phyloP scores from a whole-genome alignment of 495 filamentous ascomycete species.

The Cercophora newfieldiana region DNA sequence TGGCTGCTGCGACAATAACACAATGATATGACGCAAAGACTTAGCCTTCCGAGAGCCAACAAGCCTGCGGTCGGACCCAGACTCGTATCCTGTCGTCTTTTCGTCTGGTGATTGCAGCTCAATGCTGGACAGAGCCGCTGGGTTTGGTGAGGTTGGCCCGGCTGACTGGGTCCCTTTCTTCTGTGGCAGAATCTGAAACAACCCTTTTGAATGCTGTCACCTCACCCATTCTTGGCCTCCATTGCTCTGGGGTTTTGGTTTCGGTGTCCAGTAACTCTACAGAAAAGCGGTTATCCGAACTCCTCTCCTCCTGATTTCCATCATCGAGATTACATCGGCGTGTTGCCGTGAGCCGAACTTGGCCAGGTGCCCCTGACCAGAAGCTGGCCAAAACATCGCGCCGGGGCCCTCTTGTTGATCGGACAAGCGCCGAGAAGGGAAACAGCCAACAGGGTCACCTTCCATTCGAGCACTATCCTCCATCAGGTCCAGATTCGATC shows the following conservation, averaged over 20 bases:
- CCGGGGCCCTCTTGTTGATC: constrained; percentile 7
- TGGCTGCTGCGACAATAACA: too few relatives aligned
- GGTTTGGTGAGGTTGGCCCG: background rate
- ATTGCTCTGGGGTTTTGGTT: background rate
- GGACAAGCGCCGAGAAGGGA: constrained; percentile 8
- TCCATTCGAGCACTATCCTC: background rate
- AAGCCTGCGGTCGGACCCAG: too few relatives aligned
- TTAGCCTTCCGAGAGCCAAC: too few relatives aligned
- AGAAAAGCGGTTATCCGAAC: constrained; percentile 6
- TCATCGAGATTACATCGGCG: background rate
- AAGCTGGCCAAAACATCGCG: constrained; percentile 14
- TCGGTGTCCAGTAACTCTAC: constrained; percentile 8
- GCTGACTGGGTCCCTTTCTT: background rate
- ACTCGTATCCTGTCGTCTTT: too few relatives aligned
- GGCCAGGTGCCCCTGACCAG: background rate
- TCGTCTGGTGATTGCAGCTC: background rate
- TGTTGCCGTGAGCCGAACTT: constrained; percentile 2
- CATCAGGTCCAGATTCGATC: background rate
- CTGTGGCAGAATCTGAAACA: background rate
- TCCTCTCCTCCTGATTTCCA: constrained; percentile 8
- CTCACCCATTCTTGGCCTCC: background rate
- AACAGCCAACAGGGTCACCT: background rate
- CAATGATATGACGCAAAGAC: too few relatives aligned
- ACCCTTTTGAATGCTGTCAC: background rate
- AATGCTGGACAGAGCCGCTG: background rate